A percentile compares a stretch with the other conserved stretches of the same genome.
Evolutionary conservation across 352 stramenopile species (phyloP).

Genomic region (Phytophthora aleatoria): DNA sequence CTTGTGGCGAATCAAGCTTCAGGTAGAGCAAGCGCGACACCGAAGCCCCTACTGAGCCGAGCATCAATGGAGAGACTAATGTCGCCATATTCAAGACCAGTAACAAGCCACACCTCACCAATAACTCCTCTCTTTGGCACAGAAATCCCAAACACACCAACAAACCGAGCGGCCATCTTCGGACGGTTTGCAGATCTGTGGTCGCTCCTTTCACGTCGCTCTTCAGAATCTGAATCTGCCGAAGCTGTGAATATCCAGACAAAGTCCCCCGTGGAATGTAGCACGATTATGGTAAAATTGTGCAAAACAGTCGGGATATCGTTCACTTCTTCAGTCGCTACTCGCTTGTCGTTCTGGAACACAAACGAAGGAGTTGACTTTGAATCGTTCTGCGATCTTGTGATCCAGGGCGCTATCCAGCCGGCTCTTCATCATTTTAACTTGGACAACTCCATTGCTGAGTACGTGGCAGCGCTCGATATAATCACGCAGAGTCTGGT

Average conservation of each 20-base stretch:
- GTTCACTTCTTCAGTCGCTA: constrained; percentile 22
- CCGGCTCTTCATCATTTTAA: constrained; percentile 60
- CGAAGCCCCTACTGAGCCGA: constrained; percentile 21
- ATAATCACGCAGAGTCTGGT: constrained; percentile 49
- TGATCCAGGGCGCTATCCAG: constrained; percentile 50
- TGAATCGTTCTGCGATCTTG: constrained; percentile 51
- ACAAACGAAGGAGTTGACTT: constrained; percentile 46
- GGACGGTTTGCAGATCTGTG: constrained; percentile 47
- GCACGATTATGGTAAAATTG: constrained; percentile 59
- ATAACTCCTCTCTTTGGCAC: constrained; percentile 36
- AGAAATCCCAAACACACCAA: constrained; percentile 35
- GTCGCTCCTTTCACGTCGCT: constrained; percentile 40
- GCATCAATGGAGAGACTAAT: constrained; percentile 12
- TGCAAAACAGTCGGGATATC: constrained; percentile 60
- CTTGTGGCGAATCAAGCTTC: constrained; percentile 7
- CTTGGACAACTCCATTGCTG: constrained; percentile 41
- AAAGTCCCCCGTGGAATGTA: constrained; percentile 61
- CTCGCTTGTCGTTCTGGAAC: constrained; percentile 31
- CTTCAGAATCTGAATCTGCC: neutral
- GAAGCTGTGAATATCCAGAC: neutral
- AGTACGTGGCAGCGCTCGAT: constrained; percentile 54
- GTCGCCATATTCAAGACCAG: constrained; percentile 11
- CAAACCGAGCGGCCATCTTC: constrained; percentile 38
- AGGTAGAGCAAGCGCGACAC: constrained; percentile 5
- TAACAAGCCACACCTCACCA: constrained; percentile 3